Base-by-base conservation (phyloP, 176 grass and related monocot species). In the Triticum monococcum region DNA sequence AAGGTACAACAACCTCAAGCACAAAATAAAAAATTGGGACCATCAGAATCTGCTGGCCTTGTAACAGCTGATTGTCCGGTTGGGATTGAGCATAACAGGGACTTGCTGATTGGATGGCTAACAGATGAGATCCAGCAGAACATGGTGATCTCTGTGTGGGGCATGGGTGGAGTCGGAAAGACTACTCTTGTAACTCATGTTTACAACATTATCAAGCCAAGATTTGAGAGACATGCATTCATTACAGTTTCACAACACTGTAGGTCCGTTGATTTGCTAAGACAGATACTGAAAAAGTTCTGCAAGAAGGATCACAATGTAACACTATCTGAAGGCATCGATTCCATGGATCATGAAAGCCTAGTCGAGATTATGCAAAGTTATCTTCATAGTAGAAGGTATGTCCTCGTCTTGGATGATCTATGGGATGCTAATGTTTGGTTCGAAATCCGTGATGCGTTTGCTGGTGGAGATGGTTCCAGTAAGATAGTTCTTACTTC, bases 111-210 rank as follows among this genome's bases (percentile, higher is more conserved):
- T 41, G 16, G 41, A 23, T 82, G 40, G 64, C 43, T 68, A 22
- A 23, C 9, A 32, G 64, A 46, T 68, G 79, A 70, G 46, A 13
- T 22, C 22, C 43, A 82, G 8, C n/a, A 46, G 5, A 13, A 41
- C 10, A 64, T 38, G 37, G 8, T 79, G n/a, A 26, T 64, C 20
- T 40, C 60, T 1, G 35, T 64, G 26, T 80, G 57, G 78, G 78
- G 36, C 59, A 80, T 79, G 77, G 77, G 77, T 37, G 77, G 56
- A 36, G 33, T 79, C 7, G 77, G 77, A 16, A 79, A 79, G 78
- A 64, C 78, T 25, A 80, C 60, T 16, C 54, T 80, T 25, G 59
- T 80, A 43, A n/a, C 59, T 10, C 78, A 80, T 45, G 60, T 80
- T 5, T 80, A 64, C n/a, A 80, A 64, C 20, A 30, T 24, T 40